Percentiles rank a stretch among this genome's conserved stretches.
Evolutionary conservation across 495 filamentous ascomycete genomes (phyloP).

Genomic region (Tuber umbilicatum): DNA sequence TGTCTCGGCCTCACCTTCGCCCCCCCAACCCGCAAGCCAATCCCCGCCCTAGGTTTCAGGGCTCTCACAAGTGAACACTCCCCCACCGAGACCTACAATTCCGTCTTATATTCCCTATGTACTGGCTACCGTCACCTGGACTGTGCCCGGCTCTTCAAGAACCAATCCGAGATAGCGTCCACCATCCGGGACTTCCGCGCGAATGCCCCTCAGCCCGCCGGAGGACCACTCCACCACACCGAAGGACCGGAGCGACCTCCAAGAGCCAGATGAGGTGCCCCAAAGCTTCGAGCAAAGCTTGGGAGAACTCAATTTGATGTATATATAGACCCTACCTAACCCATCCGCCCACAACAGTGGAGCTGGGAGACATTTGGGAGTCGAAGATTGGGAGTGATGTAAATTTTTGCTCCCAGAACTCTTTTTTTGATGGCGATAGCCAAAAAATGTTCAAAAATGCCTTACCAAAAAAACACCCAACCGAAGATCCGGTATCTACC

Average conservation of each 20-base stretch:
- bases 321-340: constrained; percentile 72
- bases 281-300: constrained; percentile 62
- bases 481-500: constrained; percentile 50
- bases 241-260: constrained; percentile 63
- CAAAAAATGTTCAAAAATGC: constrained; percentile 38
- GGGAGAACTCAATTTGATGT: constrained; percentile 55
- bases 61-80: constrained; percentile 59
- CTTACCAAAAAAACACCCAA: constrained; percentile 53
- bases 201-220: constrained; percentile 53
- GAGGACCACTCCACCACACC: constrained; percentile 58
- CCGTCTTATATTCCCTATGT: constrained; percentile 52
- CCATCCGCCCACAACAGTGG: constrained; percentile 63
- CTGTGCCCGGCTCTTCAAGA: constrained; percentile 68
- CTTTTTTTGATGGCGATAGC: constrained; percentile 43
- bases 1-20: constrained; percentile 49
- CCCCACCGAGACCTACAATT: constrained; percentile 53
- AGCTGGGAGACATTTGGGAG: constrained; percentile 49
- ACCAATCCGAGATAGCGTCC: constrained; percentile 69
- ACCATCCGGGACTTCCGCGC: constrained; percentile 59
- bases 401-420: constrained; percentile 44
- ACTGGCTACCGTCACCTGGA: constrained; percentile 67
- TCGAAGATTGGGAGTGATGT: constrained; percentile 55
- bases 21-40: constrained; percentile 56
- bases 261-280: constrained; percentile 54
- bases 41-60: constrained; percentile 61